These are phyloP conservation scores for Chenopodium berlandieri DNA, from an alignment of 148 eudicot genomes.

Conservation along the genomic window DNA sequence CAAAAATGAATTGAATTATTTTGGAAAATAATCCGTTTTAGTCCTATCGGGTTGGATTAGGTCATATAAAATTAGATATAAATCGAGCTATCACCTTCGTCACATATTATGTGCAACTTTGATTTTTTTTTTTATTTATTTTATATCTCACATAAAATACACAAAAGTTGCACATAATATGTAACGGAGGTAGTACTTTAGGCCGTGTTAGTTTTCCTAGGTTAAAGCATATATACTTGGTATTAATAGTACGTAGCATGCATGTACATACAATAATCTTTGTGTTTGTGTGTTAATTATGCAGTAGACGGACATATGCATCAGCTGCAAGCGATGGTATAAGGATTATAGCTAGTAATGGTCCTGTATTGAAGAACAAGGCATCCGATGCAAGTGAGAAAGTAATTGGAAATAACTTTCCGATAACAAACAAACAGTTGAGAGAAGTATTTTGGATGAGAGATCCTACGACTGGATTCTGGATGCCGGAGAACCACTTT, in stretches of 20 bases:
- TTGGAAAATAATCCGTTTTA: no score
- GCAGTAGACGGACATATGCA: conserved; percentile 16
- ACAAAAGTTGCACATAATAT: no score
- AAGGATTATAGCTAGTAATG: background rate
- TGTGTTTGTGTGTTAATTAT: background rate
- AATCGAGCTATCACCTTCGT: no score
- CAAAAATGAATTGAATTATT: no score
- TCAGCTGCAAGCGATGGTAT: background rate
- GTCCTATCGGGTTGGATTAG: no score
- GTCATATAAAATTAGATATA: no score
- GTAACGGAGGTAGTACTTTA: no score
- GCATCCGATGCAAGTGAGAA: background rate
- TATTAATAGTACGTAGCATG: no score
- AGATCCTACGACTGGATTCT: conserved; percentile 34
- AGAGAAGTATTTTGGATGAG: conserved; percentile 25
- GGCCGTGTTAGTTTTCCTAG: no score
- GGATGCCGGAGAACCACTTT: conserved; percentile 32
- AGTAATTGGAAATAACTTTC: background rate
- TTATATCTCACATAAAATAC: no score
- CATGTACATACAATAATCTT: background rate
- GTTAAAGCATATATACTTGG: no score
- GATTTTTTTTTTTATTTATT: no score
- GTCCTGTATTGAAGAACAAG: background rate
- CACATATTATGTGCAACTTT: background rate
- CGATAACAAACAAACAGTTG: background rate